These are phyloP conservation scores for Scedosporium dehoogii DNA, from an alignment of 2,329 filamentous ascomycete genomes.

Conservation along the genomic window DNA sequence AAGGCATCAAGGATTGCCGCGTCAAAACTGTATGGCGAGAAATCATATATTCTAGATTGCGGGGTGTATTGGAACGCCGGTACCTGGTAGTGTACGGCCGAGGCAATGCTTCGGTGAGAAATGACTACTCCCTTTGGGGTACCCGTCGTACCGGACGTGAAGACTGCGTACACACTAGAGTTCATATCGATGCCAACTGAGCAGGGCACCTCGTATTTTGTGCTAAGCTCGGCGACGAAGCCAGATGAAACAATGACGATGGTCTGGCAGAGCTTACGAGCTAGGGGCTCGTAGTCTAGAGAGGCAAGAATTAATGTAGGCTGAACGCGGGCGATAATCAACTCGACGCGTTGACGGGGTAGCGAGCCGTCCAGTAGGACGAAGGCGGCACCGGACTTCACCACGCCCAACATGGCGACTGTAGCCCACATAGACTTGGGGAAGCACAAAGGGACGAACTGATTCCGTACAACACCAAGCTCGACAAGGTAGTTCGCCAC, in stretches of 20 bases:
- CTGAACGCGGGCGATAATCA: constrained; percentile 11
- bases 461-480: constrained; percentile 17
- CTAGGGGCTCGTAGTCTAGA: background rate
- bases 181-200: too few relatives aligned
- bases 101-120: constrained; percentile 3
- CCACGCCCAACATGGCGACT: constrained; percentile 14
- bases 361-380: constrained; percentile 15
- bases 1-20: too few relatives aligned
- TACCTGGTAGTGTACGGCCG: background rate
- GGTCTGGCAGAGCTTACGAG: constrained; percentile 6
- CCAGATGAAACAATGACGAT: background rate
- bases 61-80: too few relatives aligned
- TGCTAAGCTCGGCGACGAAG: background rate
- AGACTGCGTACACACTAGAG: constrained; percentile 3
- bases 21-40: too few relatives aligned
- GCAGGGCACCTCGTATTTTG: too few relatives aligned
- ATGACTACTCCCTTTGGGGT: constrained; percentile 12
- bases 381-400: constrained; percentile 16
- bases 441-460: constrained; percentile 17
- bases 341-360: constrained; percentile 8
- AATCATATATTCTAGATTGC: too few relatives aligned
- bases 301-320: constrained; percentile 3
- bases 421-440: constrained; percentile 18
- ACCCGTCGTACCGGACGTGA: constrained; percentile 11
- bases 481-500: constrained; percentile 10